These are phyloP conservation scores for Amanita rubescens DNA, from an alignment of 768 basidiomycete genomes.

Conservation along the genomic window DNA sequence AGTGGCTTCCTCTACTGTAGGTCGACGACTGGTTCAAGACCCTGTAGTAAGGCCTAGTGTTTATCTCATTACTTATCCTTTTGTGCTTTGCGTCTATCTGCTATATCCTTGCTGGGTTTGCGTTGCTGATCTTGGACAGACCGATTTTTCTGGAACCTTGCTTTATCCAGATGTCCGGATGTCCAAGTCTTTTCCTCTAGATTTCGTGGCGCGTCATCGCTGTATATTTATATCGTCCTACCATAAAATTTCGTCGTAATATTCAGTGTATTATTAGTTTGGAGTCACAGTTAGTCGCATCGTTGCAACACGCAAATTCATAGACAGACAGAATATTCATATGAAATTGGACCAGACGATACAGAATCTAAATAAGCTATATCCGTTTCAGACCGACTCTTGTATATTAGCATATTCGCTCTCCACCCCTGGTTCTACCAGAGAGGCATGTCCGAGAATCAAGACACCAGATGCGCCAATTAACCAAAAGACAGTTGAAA, in stretches of 20 bases:
- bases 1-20: conserved; percentile 81
- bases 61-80: conserved; percentile 7
- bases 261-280: not conserved
- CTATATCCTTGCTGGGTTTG: not conserved
- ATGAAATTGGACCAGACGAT: no score
- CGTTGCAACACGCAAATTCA: not conserved
- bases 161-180: not conserved
- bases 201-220: not conserved
- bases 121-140: not conserved
- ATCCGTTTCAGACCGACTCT: conserved; percentile 43
- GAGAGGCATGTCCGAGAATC: conserved; percentile 77
- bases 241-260: not conserved
- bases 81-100: conserved; percentile 1
- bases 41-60: conserved; percentile 1
- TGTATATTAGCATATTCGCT: conserved; percentile 84
- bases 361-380: not conserved
- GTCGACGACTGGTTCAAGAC: conserved; percentile 1
- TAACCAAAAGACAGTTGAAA: conserved; percentile 89
- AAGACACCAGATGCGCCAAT: conserved; percentile 81
- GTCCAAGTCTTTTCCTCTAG: not conserved
- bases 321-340: not conserved
- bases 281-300: not conserved
- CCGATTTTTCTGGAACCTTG: not conserved
- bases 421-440: conserved; percentile 94
- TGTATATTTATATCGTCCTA: not conserved